Evolutionary conservation across 2,329 filamentous ascomycete genomes (phyloP).

Genomic region (Colletotrichum lindemuthianum): DNA sequence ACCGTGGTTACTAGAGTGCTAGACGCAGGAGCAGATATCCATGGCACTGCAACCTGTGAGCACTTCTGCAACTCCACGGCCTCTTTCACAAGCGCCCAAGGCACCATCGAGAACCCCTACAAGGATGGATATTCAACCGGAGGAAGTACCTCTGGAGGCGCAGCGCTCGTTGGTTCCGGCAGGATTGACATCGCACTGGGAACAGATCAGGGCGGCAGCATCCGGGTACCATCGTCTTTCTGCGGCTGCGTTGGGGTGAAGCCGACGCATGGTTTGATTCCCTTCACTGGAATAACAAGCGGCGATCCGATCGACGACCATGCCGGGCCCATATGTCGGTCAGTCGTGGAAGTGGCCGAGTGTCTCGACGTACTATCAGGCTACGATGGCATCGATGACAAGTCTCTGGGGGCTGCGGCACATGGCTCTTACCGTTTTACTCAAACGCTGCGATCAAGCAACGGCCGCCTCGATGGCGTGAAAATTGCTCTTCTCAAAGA

Average conservation of each 20-base stretch:
- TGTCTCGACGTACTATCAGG: slow-evolving; percentile 58
- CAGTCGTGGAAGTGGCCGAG: slow-evolving; percentile 51
- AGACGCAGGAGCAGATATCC: slow-evolving; percentile 60
- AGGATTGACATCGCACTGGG: slow-evolving; percentile 57
- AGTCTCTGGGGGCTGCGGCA: slow-evolving; percentile 46
- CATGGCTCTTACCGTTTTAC: slow-evolving; percentile 43
- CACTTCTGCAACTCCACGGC: slow-evolving; percentile 61
- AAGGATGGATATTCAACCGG: slow-evolving; percentile 57
- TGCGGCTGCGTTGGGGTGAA: slow-evolving; percentile 59
- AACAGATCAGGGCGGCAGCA: slow-evolving; percentile 59
- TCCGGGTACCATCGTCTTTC: slow-evolving; percentile 54
- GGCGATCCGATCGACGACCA: slow-evolving; percentile 64
- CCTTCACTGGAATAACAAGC: slow-evolving; percentile 59
- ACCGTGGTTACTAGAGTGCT: slow-evolving; percentile 62
- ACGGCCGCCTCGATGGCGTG: slow-evolving; percentile 43
- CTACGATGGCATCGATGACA: slow-evolving; percentile 59
- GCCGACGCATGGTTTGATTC: slow-evolving; percentile 61
- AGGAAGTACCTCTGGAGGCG: slow-evolving; percentile 60
- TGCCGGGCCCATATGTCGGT: slow-evolving; percentile 54
- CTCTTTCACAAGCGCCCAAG: slow-evolving; percentile 57
- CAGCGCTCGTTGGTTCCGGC: slow-evolving; percentile 55
- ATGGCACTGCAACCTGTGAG: slow-evolving; percentile 63
- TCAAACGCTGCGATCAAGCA: slow-evolving; percentile 35
- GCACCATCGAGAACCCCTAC: slow-evolving; percentile 57
- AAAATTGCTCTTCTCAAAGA: slow-evolving; percentile 56